Conservation (phyloP, 2,329 filamentous ascomycete species). For the Apiospora sp. region DNA sequence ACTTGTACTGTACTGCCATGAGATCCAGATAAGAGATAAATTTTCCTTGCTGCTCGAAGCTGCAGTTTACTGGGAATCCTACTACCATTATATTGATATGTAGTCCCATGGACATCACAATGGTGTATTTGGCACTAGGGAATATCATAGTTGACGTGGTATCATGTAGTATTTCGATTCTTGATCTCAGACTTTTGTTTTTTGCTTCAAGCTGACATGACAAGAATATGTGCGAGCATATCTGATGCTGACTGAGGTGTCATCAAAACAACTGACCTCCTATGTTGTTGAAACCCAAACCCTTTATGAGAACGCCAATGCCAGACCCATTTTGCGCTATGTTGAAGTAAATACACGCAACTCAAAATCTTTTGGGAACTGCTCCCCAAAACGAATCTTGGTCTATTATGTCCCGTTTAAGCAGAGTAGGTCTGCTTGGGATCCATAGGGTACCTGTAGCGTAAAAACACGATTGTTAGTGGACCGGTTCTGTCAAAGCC, state of each 20-base stretch:
- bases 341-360: constrained; percentile 24
- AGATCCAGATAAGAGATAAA: too few relatives aligned
- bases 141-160: background rate
- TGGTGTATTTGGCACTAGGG: too few relatives aligned
- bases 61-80: too few relatives aligned
- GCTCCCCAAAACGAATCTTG: background rate
- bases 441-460: constrained; percentile 78
- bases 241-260: background rate
- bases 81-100: background rate
- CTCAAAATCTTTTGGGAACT: background rate
- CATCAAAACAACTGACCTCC: background rate
- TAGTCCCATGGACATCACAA: too few relatives aligned
- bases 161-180: constrained; percentile 3
- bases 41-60: too few relatives aligned
- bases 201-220: background rate
- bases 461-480: background rate
- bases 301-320: constrained; percentile 24
- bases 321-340: constrained; percentile 25
- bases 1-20: too few relatives aligned
- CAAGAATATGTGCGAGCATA: constrained; percentile 1
- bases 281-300: constrained; percentile 25
- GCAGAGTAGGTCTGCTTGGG: constrained; percentile 77
- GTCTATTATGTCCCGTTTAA: constrained; percentile 29
- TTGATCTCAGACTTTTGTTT: background rate
- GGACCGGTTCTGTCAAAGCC: background rate